Evolutionary conservation across 352 stramenopile genomes (phyloP).

Genomic region (Phytophthora palmivora): DNA sequence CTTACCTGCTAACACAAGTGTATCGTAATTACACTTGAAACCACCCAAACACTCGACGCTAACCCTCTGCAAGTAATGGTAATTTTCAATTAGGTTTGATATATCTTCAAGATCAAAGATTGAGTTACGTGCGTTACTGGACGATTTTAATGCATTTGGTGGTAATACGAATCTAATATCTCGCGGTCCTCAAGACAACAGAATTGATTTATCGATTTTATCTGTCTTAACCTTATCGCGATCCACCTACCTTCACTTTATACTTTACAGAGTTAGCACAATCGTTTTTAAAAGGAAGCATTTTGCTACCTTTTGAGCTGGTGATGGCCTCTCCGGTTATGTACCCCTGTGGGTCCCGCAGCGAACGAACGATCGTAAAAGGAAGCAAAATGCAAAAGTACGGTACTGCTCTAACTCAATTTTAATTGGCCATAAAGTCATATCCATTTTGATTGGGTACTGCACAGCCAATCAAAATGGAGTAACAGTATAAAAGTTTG

Average conservation of each 20-base stretch:
- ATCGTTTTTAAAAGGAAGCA: conserved; percentile 4
- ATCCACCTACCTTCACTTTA: not conserved
- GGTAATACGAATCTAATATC: no score
- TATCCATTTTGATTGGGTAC: not conserved
- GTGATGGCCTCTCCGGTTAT: conserved; percentile 6
- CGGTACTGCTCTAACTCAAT: not conserved
- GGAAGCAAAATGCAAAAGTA: conserved; percentile 5
- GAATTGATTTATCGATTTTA: no score
- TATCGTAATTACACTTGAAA: no score
- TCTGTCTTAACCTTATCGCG: not conserved
- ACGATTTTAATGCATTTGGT: no score
- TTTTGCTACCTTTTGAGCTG: conserved; percentile 6
- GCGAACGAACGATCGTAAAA: not conserved
- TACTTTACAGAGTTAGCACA: conserved; percentile 4
- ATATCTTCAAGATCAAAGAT: no score
- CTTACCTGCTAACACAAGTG: no score
- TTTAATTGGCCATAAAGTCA: not conserved
- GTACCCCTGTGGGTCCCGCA: not conserved
- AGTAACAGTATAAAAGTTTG: not conserved
- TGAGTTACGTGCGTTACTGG: no score
- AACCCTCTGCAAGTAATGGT: no score
- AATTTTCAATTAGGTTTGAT: no score
- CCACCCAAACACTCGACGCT: no score
- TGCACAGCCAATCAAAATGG: not conserved
- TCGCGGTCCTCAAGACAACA: no score